Base-by-base conservation (phyloP, 192 early-diverging fungal species). In the Dissophora globulifera region DNA sequence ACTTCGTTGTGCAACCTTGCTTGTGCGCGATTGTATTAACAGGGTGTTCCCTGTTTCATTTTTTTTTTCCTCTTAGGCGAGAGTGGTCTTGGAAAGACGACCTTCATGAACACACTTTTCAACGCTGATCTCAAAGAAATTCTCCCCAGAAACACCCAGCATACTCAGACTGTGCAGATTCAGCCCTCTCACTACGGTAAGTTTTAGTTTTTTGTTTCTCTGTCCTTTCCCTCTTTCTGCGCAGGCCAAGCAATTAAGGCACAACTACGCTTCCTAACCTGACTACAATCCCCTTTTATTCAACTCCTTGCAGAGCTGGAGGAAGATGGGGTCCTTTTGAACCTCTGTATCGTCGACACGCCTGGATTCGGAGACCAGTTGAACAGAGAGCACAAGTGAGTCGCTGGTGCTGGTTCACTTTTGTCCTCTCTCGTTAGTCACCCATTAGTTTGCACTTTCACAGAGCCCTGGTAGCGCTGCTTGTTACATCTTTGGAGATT, bases 41-140 rank as follows among this genome's bases (percentile, higher is more conserved):
- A n/a, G n/a, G n/a, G n/a, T n/a, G n/a, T n/a, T n/a, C n/a, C n/a
- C n/a, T n/a, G n/a, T n/a, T 67, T 40, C 31, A 47, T 49, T 58
- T 60, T 19, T 50, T 47, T 23, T 42, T 23, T 68, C 22, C 38
- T 62, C n/a, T 40, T 75, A 95, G 93, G 97, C 63, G 96, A 97
- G 78, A 97, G 94, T 58, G 97, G 97, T 56, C 85, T 95, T n/a
- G 97, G 97, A 62, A 99, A 99, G 86, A 95, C 97, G 23, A 99
- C 97, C 16, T 99, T 96, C 75, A 92, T 99, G 89, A 98, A 99
- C 87, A 99, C 97, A 9, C 87, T 99, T 50, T 95, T 99, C 84
- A 92, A 96, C 55, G 93, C 96, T 20, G 92, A 97, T 61, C 83
- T 98, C 50, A 86, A 92, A 61, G 91, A 92, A 61, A 87, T 87